phyloP scores from a whole-genome alignment of 345 rosid genomes.

The Salix koriyanagi region DNA sequence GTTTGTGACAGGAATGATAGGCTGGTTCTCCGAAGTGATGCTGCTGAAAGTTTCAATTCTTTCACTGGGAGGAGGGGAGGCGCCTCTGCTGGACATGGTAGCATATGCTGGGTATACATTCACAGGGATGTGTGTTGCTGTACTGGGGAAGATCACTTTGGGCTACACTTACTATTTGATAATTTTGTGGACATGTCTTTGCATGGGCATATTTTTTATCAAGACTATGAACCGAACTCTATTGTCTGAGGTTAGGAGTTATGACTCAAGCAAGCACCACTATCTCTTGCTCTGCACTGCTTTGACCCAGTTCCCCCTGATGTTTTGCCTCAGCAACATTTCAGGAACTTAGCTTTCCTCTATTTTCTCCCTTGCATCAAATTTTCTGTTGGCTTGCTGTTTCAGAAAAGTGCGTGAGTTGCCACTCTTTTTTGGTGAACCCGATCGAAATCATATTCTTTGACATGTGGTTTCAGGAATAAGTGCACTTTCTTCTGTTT shows the following conservation, averaged over 20 bases:
- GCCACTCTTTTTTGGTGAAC: no score
- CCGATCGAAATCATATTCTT: no score
- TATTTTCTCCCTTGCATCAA: not conserved
- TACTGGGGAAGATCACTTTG: slow-evolving; percentile 32
- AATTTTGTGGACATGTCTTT: slow-evolving; percentile 45
- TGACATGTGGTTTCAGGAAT: no score
- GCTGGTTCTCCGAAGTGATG: slow-evolving; percentile 52
- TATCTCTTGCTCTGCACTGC: slow-evolving; percentile 34
- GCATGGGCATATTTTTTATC: slow-evolving; percentile 50
- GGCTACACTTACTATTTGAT: slow-evolving; percentile 39
- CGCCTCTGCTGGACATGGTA: slow-evolving; percentile 44
- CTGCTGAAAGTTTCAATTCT: slow-evolving; percentile 39
- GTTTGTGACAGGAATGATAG: slow-evolving; percentile 49
- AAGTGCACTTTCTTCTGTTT: no score
- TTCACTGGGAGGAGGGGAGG: slow-evolving; percentile 53
- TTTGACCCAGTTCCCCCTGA: slow-evolving; percentile 31
- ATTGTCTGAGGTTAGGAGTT: slow-evolving; percentile 26
- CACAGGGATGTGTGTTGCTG: slow-evolving; percentile 46
- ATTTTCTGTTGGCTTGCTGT: no score
- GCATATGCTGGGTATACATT: slow-evolving; percentile 57
- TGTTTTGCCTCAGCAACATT: slow-evolving; percentile 34
- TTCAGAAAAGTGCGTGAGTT: no score
- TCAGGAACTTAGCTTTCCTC: slow-evolving; percentile 14
- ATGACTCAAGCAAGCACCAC: slow-evolving; percentile 29
- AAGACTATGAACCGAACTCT: slow-evolving; percentile 49